These are phyloP conservation scores for Rhizomucor pusillus DNA, from an alignment of 371 early-diverging fungal genomes.

Conservation along the genomic window DNA sequence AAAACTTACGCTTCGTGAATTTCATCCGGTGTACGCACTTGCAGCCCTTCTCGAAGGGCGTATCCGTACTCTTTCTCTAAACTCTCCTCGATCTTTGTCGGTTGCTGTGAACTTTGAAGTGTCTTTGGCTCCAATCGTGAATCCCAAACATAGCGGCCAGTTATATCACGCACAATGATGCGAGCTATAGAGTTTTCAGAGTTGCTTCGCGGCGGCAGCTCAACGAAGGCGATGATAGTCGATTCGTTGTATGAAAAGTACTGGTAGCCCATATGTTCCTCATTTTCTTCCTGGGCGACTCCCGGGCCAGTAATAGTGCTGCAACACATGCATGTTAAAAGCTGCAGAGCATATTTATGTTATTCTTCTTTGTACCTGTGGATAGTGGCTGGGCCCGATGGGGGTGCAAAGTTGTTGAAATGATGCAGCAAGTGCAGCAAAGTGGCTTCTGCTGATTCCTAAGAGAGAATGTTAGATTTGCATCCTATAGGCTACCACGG, in stretches of 20 bases:
- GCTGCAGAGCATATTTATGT: background rate
- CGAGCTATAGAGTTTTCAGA: constrained; percentile 25
- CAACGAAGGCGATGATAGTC: constrained; percentile 58
- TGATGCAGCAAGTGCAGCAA: constrained; percentile 53
- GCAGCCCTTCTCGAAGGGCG: background rate
- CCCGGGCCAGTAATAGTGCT: constrained; percentile 49
- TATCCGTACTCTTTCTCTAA: background rate
- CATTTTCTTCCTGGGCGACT: constrained; percentile 35
- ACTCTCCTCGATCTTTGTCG: background rate
- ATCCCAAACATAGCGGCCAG: constrained; percentile 85
- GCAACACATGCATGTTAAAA: background rate
- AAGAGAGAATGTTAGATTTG: background rate
- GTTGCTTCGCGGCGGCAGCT: constrained; percentile 34
- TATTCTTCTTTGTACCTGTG: constrained; percentile 18
- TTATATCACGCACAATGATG: constrained; percentile 70
- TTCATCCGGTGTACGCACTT: background rate
- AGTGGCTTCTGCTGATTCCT: constrained; percentile 55
- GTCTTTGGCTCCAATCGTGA: constrained; percentile 43
- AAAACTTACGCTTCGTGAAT: background rate
- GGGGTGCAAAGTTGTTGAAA: constrained; percentile 55
- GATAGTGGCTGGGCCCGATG: constrained; percentile 51
- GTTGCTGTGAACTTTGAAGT: background rate
- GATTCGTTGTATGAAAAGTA: constrained; percentile 65
- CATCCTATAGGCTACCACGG: too few relatives aligned
- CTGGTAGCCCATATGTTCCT: constrained; percentile 42